These are phyloP conservation scores for Diaporthe capsici DNA, from an alignment of 2,329 filamentous ascomycete species.

Conservation along the genomic window DNA sequence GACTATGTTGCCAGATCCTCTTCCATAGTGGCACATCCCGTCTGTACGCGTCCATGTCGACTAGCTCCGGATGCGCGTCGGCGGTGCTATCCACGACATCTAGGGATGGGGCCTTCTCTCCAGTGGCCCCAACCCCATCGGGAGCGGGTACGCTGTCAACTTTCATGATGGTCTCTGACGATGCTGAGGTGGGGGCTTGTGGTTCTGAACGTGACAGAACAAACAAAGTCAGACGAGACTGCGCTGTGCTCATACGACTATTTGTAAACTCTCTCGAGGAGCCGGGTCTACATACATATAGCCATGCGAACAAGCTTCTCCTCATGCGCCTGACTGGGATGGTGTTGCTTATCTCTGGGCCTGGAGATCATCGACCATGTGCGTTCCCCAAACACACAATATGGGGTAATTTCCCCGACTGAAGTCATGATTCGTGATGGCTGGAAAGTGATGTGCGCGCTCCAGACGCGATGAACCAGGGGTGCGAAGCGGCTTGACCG, in stretches of 20 bases:
- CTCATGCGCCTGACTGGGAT: neutral
- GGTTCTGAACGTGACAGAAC: neutral
- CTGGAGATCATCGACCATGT: conserved; percentile 34
- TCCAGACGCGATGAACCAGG: neutral
- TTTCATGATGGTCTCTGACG: neutral
- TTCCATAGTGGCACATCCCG: conserved; percentile 56
- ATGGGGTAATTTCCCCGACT: conserved; percentile 23
- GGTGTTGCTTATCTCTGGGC: conserved; percentile 30
- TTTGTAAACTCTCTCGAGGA: neutral
- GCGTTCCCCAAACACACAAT: neutral
- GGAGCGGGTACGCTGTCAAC: neutral
- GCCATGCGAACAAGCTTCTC: neutral
- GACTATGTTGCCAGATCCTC: conserved; percentile 60
- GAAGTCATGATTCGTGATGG: conserved; percentile 10
- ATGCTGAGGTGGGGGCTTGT: neutral
- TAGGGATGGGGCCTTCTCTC: conserved; percentile 18
- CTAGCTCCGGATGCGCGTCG: neutral
- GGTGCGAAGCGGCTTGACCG: neutral
- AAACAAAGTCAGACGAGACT: neutral
- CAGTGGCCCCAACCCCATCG: neutral
- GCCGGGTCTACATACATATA: conserved; percentile 1
- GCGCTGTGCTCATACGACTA: conserved; percentile 12
- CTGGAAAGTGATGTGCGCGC: neutral
- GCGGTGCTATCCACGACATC: neutral
- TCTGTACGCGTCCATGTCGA: conserved; percentile 54